phyloP scores from a whole-genome alignment of 2,329 filamentous ascomycete genomes.

The Aspergillus hortae region DNA sequence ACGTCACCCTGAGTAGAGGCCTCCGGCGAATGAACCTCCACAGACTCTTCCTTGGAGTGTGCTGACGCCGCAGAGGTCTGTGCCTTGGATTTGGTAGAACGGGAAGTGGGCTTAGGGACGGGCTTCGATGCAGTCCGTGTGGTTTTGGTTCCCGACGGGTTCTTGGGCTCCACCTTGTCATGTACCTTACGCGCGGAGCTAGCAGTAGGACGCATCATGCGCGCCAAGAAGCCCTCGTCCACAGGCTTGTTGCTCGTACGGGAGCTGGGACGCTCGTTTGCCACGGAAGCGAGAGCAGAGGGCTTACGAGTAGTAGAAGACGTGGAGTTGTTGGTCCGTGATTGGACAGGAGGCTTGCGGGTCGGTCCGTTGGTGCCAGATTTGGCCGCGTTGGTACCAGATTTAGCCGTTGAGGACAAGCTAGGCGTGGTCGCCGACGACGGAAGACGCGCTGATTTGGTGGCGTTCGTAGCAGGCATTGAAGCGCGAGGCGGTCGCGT shows the following conservation, averaged over 20 bases:
- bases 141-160: conserved; percentile 29
- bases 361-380: conserved; percentile 24
- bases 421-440: conserved; percentile 40
- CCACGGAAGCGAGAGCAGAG: conserved; percentile 27
- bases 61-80: neutral
- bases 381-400: conserved; percentile 26
- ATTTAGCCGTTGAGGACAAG: conserved; percentile 37
- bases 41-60: neutral
- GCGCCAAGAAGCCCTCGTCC: conserved; percentile 47
- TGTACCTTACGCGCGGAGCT: conserved; percentile 49
- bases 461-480: conserved; percentile 26
- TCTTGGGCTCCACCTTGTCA: conserved; percentile 43
- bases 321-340: conserved; percentile 22
- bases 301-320: conserved; percentile 25
- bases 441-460: conserved; percentile 38
- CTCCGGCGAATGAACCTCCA: neutral
- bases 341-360: conserved; percentile 24
- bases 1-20: neutral
- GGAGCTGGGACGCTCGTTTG: conserved; percentile 38
- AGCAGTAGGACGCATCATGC: conserved; percentile 52
- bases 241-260: conserved; percentile 40
- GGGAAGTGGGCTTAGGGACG: conserved; percentile 16
- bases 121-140: conserved; percentile 20
- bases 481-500: conserved; percentile 25
- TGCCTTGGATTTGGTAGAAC: conserved; percentile 7